A percentile compares a stretch with the other conserved stretches of the same genome.
These are phyloP conservation scores for Trichoderma oligosporum DNA, from an alignment of 2,329 filamentous ascomycete genomes.

Conservation along the genomic window DNA sequence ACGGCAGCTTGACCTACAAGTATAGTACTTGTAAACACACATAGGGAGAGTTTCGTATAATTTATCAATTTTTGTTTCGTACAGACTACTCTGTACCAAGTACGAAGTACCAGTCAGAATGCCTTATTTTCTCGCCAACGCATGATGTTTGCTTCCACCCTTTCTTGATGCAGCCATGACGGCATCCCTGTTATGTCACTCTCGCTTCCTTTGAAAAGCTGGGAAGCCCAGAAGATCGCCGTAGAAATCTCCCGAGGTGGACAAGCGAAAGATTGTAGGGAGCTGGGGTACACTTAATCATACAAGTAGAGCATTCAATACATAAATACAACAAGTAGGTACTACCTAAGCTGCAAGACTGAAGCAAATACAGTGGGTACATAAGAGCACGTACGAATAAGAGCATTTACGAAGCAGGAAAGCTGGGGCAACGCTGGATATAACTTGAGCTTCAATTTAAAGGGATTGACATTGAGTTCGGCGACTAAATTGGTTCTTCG, in stretches of 20 bases:
- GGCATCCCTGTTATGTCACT: not conserved
- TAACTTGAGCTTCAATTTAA: not conserved
- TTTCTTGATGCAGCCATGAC: not conserved
- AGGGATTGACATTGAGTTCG: not conserved
- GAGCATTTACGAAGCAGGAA: no score
- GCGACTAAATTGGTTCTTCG: not conserved
- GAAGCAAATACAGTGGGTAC: not conserved
- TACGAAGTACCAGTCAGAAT: not conserved
- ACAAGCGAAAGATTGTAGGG: not conserved
- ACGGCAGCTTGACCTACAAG: not conserved
- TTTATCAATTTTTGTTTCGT: no score
- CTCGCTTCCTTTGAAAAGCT: slow-evolving; percentile 4
- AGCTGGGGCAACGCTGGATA: not conserved
- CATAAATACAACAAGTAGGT: not conserved
- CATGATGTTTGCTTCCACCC: not conserved
- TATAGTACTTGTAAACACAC: not conserved
- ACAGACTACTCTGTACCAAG: not conserved
- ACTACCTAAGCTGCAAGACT: not conserved
- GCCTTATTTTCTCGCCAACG: not conserved
- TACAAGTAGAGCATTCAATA: no score
- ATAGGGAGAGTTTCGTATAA: no score
- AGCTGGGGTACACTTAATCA: not conserved
- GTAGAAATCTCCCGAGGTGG: not conserved
- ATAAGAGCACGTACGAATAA: no score
- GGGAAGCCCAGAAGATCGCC: not conserved